Evolutionary conservation across 106 monocot species (phyloP).

Genomic region (Dactylorhiza incarnata): DNA sequence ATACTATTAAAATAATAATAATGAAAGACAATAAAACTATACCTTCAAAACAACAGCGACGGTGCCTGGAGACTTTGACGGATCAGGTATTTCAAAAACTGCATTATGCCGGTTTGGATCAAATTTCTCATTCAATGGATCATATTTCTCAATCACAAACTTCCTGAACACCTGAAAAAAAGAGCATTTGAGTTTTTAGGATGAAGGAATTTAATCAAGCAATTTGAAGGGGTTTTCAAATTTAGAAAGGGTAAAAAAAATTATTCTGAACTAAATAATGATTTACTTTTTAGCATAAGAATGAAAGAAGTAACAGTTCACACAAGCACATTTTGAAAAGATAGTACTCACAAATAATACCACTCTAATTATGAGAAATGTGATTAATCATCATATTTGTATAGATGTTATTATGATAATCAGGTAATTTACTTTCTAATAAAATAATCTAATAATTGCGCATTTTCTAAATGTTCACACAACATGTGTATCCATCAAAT

Average conservation of each 20-base stretch:
- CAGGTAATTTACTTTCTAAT: no score
- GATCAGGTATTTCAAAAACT: conserved; percentile 54
- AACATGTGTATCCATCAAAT: no score
- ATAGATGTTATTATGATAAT: no score
- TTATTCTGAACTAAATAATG: no score
- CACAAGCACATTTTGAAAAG: not conserved
- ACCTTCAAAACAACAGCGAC: conserved; percentile 81
- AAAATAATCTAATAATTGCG: no score
- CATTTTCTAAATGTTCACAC: no score
- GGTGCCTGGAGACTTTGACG: conserved; percentile 58
- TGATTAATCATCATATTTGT: not conserved
- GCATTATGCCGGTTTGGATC: conserved; percentile 74
- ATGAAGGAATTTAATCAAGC: not conserved
- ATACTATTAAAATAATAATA: not conserved
- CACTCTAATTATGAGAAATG: not conserved
- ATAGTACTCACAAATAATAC: not conserved
- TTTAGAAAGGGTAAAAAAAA: no score
- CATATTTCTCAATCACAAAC: conserved; percentile 73
- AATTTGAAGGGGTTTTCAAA: not conserved
- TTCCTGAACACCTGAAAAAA: conserved; percentile 54
- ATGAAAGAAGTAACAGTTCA: no score
- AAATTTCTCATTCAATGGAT: conserved; percentile 63
- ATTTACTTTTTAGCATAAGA: no score
- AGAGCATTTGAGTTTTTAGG: not conserved
- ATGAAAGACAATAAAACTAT: not conserved